Evolutionary conservation across 345 rosid genomes (phyloP), one percentile per base, ranked within the genome.

Genomic region (Salix dunnii): DNA sequence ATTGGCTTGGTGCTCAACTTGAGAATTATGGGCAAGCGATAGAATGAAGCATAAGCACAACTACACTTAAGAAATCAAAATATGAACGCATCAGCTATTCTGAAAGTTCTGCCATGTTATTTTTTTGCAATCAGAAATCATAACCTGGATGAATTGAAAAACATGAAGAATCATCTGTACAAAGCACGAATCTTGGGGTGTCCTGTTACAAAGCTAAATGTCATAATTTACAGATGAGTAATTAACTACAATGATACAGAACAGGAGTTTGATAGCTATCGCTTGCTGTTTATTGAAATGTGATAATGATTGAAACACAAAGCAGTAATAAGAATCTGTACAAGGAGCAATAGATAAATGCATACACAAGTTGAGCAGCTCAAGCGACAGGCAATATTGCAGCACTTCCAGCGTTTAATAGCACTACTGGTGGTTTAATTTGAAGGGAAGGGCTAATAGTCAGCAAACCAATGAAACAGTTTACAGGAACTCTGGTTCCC

Each of bases 401-500:
- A 16, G 78, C 81, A 33, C 2, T 67, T 58, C 82, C 88, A 76
- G 79, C 72, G 77, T 88, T 83, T 28, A 78, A 58, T 38, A 87
- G 83, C 75, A 85, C 35, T 31, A 80, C 76, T 27, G 51, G 70
- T 16, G 92, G 92, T 81, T 91, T 93, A 36, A 92, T 91, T 79
- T 83, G 87, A 76, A 74, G 82, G 5, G 82, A 77, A 11, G 98
- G 98, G 64, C 92, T 88, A 5, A 91, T 81, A 0, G 84, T 58
- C 51, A 91, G 91, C 82, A 93, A 81, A 68, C 85, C 86, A 25
- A 88, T 78, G 86, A 93, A 88, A 80, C 94, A 74, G 6, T 79
- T 89, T 16, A 86, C 80, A 10, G 98, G 91, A 75, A 93, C 82
- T 81, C 97, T 85, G 12, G 94, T 92, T 76, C 99, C 98, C 96